phyloP scores from a whole-genome alignment of 306 rosid species.

The Quercus engelmannii region DNA sequence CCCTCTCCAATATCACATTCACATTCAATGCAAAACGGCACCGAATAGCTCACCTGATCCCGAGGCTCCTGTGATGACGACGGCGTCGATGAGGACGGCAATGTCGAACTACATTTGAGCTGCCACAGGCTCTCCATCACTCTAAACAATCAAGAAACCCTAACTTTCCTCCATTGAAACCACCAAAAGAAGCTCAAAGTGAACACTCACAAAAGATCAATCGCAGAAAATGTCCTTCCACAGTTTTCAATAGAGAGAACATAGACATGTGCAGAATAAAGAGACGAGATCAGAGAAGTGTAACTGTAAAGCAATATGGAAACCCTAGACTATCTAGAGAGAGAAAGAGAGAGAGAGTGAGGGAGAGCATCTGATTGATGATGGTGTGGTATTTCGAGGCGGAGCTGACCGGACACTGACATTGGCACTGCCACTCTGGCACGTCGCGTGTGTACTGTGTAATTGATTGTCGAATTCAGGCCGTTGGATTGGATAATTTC shows the following conservation, averaged over 20 bases:
- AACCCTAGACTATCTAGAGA: conserved; percentile 1
- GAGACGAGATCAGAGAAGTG: neutral
- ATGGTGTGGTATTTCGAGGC: conserved; percentile 36
- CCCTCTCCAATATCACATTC: neutral
- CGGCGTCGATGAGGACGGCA: conserved; percentile 22
- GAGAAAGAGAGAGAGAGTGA: neutral
- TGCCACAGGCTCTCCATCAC: conserved; percentile 37
- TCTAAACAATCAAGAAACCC: conserved; percentile 18
- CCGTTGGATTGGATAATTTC: conserved; percentile 12
- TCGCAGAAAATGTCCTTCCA: neutral
- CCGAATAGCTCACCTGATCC: conserved; percentile 23
- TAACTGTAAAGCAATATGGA: neutral
- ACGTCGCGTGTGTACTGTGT: conserved; percentile 1
- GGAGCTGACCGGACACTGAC: conserved; percentile 21
- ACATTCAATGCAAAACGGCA: neutral
- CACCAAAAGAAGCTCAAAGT: neutral
- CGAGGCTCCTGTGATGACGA: conserved; percentile 38
- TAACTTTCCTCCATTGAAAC: conserved; percentile 14
- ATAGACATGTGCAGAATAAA: neutral
- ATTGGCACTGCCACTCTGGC: neutral
- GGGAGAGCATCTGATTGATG: conserved; percentile 14
- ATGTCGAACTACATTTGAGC: conserved; percentile 24
- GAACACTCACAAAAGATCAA: conserved; percentile 1
- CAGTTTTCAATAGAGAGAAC: neutral
- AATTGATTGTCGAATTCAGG: neutral